These are phyloP conservation scores for Eimeria sp. DNA, from an alignment of 169 alveolate genomes.

Conservation along the genomic window DNA sequence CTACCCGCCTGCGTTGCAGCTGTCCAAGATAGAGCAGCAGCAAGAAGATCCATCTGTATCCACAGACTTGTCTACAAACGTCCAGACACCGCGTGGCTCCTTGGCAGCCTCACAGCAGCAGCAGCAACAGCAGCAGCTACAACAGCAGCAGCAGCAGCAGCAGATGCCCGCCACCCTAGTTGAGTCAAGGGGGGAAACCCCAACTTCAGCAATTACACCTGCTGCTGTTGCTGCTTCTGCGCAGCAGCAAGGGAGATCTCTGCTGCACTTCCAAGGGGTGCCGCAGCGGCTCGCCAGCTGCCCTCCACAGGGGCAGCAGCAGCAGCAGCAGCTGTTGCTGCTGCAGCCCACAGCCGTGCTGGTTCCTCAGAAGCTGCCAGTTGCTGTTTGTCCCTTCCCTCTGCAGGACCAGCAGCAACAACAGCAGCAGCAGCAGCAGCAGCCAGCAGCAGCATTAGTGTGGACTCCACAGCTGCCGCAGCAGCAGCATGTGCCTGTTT, in stretches of 20 bases:
- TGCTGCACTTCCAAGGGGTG: neutral
- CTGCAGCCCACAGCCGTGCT: constrained; percentile 14
- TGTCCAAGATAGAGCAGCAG: neutral
- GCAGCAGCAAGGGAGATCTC: neutral
- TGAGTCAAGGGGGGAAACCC: neutral
- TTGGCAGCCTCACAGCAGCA: neutral
- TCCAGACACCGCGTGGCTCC: neutral
- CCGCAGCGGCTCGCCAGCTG: constrained; percentile 23
- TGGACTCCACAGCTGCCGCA: constrained; percentile 24
- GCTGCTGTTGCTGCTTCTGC: neutral
- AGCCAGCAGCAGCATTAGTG: constrained; percentile 14
- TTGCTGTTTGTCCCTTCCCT: neutral
- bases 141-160: constrained; percentile 2
- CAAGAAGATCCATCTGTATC: neutral
- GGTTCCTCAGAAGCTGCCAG: neutral
- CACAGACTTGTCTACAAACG: neutral
- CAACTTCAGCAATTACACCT: neutral
- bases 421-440: constrained; percentile 25
- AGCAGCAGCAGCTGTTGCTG: neutral
- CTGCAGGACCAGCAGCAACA: neutral
- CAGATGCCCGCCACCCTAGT: neutral
- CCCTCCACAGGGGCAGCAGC: constrained; percentile 29
- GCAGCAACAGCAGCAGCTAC: constrained; percentile 24
- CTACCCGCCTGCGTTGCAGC: neutral
- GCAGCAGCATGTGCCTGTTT: constrained; percentile 17